A percentile compares a stretch with the other conserved stretches of the same genome.
Evolutionary conservation across 1,139 yeast species (phyloP).

Genomic region (Saccharomycopsis crataegensis): DNA sequence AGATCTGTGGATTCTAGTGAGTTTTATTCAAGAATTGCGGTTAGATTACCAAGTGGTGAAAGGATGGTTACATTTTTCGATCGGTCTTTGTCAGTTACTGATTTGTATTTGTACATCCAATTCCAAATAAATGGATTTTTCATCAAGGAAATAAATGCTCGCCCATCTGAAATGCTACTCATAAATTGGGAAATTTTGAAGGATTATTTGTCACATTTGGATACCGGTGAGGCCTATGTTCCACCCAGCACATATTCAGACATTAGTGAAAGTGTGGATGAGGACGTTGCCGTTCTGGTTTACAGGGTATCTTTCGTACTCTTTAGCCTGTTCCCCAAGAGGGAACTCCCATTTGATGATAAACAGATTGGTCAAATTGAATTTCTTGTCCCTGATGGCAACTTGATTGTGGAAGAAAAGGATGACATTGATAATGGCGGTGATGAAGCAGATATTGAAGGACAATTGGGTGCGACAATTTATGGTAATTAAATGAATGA

Average conservation of each 20-base stretch:
- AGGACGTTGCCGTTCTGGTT: background rate
- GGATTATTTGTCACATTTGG: constrained; percentile 1
- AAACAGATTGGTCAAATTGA: constrained; percentile 30
- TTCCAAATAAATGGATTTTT: constrained; percentile 30
- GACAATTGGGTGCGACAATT: too few relatives aligned
- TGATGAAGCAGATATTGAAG: background rate
- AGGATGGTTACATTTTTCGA: constrained; percentile 44
- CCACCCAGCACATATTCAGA: too few relatives aligned
- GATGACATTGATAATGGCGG: constrained; percentile 4
- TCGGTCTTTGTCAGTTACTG: constrained; percentile 40
- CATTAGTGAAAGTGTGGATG: too few relatives aligned
- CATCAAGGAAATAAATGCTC: constrained; percentile 20
- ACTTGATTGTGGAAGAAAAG: constrained; percentile 37
- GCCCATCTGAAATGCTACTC: too few relatives aligned
- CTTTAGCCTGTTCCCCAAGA: constrained; percentile 8
- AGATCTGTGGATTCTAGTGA: too few relatives aligned
- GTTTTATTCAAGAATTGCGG: constrained; percentile 37
- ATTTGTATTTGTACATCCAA: constrained; percentile 55
- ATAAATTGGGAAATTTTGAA: constrained; percentile 9
- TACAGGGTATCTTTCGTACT: constrained; percentile 1
- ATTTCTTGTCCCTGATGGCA: constrained; percentile 54
- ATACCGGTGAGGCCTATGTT: constrained; percentile 6
- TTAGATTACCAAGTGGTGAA: constrained; percentile 45
- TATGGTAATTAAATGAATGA: too few relatives aligned
- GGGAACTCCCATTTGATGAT: constrained; percentile 7